Percentiles rank a stretch among this genome's conserved stretches.
Conservation (phyloP, 2,329 filamentous ascomycete species). For the Aspergillus sp. region DNA sequence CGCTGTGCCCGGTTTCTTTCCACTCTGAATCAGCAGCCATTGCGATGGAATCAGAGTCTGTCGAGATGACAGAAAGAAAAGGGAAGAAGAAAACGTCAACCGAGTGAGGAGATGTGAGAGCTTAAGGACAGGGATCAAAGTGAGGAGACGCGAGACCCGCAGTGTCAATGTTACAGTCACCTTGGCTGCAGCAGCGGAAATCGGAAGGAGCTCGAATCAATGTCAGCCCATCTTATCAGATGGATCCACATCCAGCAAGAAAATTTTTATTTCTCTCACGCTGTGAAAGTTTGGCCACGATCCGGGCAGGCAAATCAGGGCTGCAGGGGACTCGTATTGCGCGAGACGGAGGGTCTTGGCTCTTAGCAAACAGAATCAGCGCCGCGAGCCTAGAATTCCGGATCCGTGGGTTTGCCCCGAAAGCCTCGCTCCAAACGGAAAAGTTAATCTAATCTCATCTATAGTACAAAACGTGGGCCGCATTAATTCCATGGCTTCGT, state of each 20-base stretch:
- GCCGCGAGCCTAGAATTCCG: not conserved
- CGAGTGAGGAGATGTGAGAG: not conserved
- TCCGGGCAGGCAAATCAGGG: slow-evolving; percentile 1
- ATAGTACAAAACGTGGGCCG: not conserved
- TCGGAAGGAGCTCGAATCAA: not conserved
- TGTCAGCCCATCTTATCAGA: slow-evolving; percentile 15
- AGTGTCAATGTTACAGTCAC: not conserved
- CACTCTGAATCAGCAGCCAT: not conserved
- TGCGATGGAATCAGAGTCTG: not conserved
- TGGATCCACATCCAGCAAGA: not conserved
- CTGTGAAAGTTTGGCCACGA: not conserved
- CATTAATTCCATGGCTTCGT: not conserved
- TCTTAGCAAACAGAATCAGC: not conserved
- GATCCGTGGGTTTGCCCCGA: not conserved
- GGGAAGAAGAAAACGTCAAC: not conserved
- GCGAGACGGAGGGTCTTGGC: not conserved
- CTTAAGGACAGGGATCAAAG: not conserved
- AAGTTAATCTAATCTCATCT: slow-evolving; percentile 1
- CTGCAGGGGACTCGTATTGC: not conserved
- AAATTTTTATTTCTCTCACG: not conserved
- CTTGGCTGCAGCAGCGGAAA: not conserved
- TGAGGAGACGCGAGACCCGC: not conserved
- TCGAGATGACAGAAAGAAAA: not conserved
- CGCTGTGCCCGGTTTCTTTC: not conserved
- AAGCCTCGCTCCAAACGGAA: not conserved